These are phyloP conservation scores for Penicillium sp. DNA, from an alignment of 2,329 filamentous ascomycete species.

Conservation along the genomic window DNA sequence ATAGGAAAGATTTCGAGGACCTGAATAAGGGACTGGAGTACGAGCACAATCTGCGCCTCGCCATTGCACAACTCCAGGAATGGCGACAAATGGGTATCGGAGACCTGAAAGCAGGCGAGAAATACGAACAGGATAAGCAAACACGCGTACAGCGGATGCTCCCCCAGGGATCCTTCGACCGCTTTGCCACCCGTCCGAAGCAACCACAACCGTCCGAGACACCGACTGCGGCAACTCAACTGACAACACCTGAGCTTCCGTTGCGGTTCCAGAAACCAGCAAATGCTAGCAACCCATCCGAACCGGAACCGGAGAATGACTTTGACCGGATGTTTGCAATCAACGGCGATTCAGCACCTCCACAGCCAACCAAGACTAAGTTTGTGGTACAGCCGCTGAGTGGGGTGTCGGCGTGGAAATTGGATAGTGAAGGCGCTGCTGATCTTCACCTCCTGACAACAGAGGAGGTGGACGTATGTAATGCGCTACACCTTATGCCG, in stretches of 20 bases:
- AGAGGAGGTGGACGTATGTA: constrained; percentile 86
- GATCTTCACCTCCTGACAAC: constrained; percentile 84
- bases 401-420: constrained; percentile 58
- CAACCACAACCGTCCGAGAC: constrained; percentile 71
- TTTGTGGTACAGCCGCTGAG: constrained; percentile 56
- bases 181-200: constrained; percentile 77
- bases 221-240: constrained; percentile 72
- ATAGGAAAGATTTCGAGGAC: constrained; percentile 83
- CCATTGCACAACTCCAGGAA: constrained; percentile 88
- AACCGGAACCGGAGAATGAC: constrained; percentile 51
- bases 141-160: constrained; percentile 67
- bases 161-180: constrained; percentile 81
- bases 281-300: constrained; percentile 30
- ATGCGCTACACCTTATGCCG: constrained; percentile 79
- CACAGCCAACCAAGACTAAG: constrained; percentile 51
- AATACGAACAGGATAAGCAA: constrained; percentile 89
- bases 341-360: constrained; percentile 47
- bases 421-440: constrained; percentile 72
- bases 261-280: constrained; percentile 58
- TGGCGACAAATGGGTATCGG: constrained; percentile 87
- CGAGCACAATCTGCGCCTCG: constrained; percentile 87
- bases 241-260: constrained; percentile 79
- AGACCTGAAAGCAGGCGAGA: constrained; percentile 83
- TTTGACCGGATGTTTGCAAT: constrained; percentile 60
- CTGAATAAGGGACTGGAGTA: constrained; percentile 85